Evolutionary conservation across 495 filamentous ascomycete genomes (phyloP).

Genomic region (Xylaria sp.): DNA sequence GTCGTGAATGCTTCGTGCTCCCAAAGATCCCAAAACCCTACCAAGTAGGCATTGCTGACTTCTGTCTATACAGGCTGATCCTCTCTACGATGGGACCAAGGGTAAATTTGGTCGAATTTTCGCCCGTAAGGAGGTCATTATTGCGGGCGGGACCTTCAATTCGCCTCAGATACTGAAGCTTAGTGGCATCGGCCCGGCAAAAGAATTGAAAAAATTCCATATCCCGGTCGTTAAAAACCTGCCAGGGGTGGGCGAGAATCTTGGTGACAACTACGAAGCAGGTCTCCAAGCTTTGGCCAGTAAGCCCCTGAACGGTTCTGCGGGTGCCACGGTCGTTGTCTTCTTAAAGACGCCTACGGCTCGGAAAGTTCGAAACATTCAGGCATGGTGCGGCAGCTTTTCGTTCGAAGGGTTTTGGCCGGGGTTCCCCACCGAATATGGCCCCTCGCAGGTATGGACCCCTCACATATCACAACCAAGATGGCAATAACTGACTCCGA

Average conservation of each 20-base stretch:
- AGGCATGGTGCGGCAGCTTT: conserved; percentile 54
- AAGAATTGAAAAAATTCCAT: conserved; percentile 48
- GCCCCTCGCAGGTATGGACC: conserved; percentile 38
- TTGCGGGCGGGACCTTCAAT: conserved; percentile 62
- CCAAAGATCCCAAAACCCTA: too few relatives aligned
- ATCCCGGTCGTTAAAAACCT: conserved; percentile 59
- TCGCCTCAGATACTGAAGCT: conserved; percentile 66
- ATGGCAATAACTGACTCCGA: neutral
- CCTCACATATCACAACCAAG: neutral
- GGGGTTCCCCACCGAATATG: conserved; percentile 52
- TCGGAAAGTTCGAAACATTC: conserved; percentile 53
- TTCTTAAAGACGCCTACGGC: conserved; percentile 52
- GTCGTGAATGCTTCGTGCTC: neutral
- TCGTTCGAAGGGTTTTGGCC: conserved; percentile 58
- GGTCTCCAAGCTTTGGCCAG: conserved; percentile 44
- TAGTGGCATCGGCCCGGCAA: conserved; percentile 51
- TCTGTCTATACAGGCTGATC: conserved; percentile 42
- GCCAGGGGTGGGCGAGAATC: conserved; percentile 65
- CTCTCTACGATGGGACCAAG: conserved; percentile 45
- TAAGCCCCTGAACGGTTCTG: conserved; percentile 38
- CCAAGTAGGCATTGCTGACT: neutral
- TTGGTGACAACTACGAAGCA: conserved; percentile 64
- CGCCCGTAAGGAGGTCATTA: conserved; percentile 60
- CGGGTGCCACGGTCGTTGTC: conserved; percentile 42
- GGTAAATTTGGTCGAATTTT: conserved; percentile 41